Percentiles rank a stretch among this genome's conserved stretches.
phyloP scores from a whole-genome alignment of 2,329 filamentous ascomycete genomes.

The Simplicillium aogashimaense region DNA sequence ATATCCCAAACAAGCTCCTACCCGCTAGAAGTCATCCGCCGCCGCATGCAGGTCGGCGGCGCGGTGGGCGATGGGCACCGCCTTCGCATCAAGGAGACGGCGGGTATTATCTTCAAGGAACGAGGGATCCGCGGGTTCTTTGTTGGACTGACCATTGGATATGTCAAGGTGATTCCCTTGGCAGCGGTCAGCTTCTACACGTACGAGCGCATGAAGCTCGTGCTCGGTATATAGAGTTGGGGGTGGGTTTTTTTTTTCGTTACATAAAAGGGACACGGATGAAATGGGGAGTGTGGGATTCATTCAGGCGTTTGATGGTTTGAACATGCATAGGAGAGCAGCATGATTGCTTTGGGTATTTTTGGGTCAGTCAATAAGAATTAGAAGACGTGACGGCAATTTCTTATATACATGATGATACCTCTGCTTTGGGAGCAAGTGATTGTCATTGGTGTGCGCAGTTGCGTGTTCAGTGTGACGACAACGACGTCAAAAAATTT shows the following conservation, averaged over 20 bases:
- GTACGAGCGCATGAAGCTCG: constrained; percentile 53
- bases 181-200: constrained; percentile 60
- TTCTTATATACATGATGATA: too few relatives aligned
- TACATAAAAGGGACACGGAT: constrained; percentile 2
- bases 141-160: constrained; percentile 87
- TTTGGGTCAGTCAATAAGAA: too few relatives aligned
- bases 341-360: too few relatives aligned
- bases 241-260: too few relatives aligned
- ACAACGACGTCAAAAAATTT: too few relatives aligned
- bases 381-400: too few relatives aligned
- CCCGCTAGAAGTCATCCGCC: constrained; percentile 82
- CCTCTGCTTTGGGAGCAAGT: too few relatives aligned
- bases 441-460: too few relatives aligned
- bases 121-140: constrained; percentile 76
- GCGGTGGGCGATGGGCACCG: constrained; percentile 84
- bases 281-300: constrained; percentile 4
- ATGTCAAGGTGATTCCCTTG: constrained; percentile 90
- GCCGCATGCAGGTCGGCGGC: constrained; percentile 93
- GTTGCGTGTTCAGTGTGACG: too few relatives aligned
- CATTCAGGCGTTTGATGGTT: constrained; percentile 12
- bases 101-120: constrained; percentile 63
- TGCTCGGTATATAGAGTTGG: constrained; percentile 50
- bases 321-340: constrained; percentile 2
- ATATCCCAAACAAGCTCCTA: constrained; percentile 90
- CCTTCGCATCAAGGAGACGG: constrained; percentile 70